phyloP scores from a whole-genome alignment of 208 protist genomes.

The Phytomonas sp. region DNA sequence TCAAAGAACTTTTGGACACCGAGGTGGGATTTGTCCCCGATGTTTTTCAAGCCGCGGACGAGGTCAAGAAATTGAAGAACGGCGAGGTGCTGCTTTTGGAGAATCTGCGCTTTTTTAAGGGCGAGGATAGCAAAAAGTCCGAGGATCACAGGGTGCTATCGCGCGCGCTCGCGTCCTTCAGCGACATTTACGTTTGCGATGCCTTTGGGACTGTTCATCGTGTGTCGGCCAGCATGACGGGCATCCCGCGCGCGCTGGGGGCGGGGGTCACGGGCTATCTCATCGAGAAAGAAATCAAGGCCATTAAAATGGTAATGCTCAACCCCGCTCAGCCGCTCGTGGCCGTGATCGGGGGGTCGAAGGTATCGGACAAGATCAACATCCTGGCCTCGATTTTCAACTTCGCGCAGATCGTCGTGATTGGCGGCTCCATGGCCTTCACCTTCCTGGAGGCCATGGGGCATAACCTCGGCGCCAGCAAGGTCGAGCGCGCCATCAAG shows the following conservation, averaged over 20 bases:
- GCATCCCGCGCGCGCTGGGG: slow-evolving; percentile 79
- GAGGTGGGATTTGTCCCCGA: slow-evolving; percentile 54
- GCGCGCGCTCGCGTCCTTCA: slow-evolving; percentile 86
- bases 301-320: slow-evolving; percentile 94
- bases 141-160: slow-evolving; percentile 59
- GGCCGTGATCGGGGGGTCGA: slow-evolving; percentile 95
- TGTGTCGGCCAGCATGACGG: slow-evolving; percentile 94
- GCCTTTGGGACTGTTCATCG: slow-evolving; percentile 99
- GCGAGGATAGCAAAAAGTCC: slow-evolving; percentile 94
- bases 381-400: slow-evolving; percentile 98
- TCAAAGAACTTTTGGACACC: slow-evolving; percentile 85
- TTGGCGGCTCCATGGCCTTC: slow-evolving; percentile 99
- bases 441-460: slow-evolving; percentile 94
- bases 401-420: slow-evolving; percentile 97
- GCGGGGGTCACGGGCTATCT: slow-evolving; percentile 97
- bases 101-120: slow-evolving; percentile 99
- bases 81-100: slow-evolving; percentile 97
- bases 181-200: slow-evolving; percentile 99
- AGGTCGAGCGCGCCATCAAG: slow-evolving; percentile 89
- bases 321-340: slow-evolving; percentile 88
- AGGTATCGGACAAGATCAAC: slow-evolving; percentile 99
- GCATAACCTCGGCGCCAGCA: slow-evolving; percentile 89
- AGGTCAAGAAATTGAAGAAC: slow-evolving; percentile 66
- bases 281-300: slow-evolving; percentile 98
- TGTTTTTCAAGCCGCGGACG: slow-evolving; percentile 32